These are phyloP conservation scores for Yamadazyma sp. DNA, from an alignment of 805 yeast species.

Conservation along the genomic window DNA sequence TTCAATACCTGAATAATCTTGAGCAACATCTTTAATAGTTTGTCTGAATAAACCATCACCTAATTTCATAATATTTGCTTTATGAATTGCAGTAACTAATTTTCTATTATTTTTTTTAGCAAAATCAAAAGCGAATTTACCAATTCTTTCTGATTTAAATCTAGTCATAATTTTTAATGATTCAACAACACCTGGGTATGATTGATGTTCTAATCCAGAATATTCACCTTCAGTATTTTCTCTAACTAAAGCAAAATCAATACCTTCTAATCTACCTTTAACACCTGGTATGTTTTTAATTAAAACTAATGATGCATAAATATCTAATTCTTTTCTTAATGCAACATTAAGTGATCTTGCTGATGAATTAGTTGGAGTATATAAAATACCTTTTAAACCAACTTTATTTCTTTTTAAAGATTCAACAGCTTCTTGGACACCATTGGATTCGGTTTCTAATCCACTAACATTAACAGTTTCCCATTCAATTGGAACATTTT, in stretches of 20 bases:
- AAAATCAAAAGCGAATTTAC: constrained; percentile 94
- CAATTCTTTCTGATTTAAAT: constrained; percentile 93
- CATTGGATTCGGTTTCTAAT: constrained; percentile 56
- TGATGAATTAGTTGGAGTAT: constrained; percentile 79
- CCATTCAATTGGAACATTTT: constrained; percentile 91
- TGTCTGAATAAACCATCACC: constrained; percentile 97
- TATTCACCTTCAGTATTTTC: constrained; percentile 99
- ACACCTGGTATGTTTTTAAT: constrained; percentile 95
- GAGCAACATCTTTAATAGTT: constrained; percentile 81
- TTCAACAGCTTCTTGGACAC: constrained; percentile 80
- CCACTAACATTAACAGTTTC: constrained; percentile 55
- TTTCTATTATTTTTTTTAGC: constrained; percentile 91
- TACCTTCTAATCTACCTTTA: constrained; percentile 79
- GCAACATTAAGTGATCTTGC: constrained; percentile 92
- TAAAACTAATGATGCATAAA: constrained; percentile 91
- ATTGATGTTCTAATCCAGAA: constrained; percentile 97
- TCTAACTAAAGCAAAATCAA: constrained; percentile 92
- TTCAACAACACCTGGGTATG: constrained; percentile 97
- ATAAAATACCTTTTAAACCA: constrained; percentile 93
- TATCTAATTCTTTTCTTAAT: constrained; percentile 91
- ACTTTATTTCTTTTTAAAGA: constrained; percentile 94
- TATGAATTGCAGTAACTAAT: constrained; percentile 94
- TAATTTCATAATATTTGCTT: constrained; percentile 98
- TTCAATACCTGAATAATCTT: constrained; percentile 78
- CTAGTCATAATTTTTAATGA: constrained; percentile 92